These are phyloP conservation scores for Phanerochaete carnosa DNA, from an alignment of 768 basidiomycete genomes.

Conservation along the genomic window DNA sequence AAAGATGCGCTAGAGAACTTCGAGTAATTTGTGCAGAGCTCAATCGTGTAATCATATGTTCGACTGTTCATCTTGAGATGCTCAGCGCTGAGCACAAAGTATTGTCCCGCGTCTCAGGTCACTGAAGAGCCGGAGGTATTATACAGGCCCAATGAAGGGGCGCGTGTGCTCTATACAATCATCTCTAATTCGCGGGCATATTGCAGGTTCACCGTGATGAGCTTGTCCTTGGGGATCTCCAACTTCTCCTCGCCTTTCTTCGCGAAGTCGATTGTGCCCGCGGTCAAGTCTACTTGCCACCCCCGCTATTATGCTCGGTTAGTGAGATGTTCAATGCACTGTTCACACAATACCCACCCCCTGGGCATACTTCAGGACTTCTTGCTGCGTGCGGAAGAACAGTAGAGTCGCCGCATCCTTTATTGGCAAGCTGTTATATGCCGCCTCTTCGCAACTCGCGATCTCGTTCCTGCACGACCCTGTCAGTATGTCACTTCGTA, in stretches of 20 bases:
- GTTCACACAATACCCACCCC: slow-evolving; percentile 45
- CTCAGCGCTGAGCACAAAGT: not conserved
- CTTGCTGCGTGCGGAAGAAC: slow-evolving; percentile 84
- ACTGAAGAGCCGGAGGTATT: not conserved
- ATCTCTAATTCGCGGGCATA: slow-evolving; percentile 90
- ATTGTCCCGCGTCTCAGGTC: not conserved
- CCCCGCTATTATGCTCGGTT: slow-evolving; percentile 52
- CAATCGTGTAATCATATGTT: slow-evolving; percentile 23
- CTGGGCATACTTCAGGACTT: slow-evolving; percentile 79
- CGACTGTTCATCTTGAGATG: slow-evolving; percentile 10
- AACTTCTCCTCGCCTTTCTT: slow-evolving; percentile 77
- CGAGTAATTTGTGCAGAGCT: slow-evolving; percentile 34
- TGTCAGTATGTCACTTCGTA: not conserved
- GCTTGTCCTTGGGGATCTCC: slow-evolving; percentile 83
- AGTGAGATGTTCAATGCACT: not conserved
- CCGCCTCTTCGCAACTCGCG: slow-evolving; percentile 92
- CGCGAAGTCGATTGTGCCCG: slow-evolving; percentile 70
- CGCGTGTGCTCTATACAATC: slow-evolving; percentile 59
- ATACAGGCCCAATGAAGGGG: not conserved
- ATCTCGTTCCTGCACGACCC: slow-evolving; percentile 77
- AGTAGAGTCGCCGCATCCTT: slow-evolving; percentile 88
- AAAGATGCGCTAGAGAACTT: slow-evolving; percentile 79
- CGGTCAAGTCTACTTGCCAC: slow-evolving; percentile 78
- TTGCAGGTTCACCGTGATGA: slow-evolving; percentile 71
- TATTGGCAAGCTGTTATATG: slow-evolving; percentile 87